These are phyloP conservation scores for Candida smagusa DNA, from an alignment of 1,139 yeast species.

Conservation along the genomic window DNA sequence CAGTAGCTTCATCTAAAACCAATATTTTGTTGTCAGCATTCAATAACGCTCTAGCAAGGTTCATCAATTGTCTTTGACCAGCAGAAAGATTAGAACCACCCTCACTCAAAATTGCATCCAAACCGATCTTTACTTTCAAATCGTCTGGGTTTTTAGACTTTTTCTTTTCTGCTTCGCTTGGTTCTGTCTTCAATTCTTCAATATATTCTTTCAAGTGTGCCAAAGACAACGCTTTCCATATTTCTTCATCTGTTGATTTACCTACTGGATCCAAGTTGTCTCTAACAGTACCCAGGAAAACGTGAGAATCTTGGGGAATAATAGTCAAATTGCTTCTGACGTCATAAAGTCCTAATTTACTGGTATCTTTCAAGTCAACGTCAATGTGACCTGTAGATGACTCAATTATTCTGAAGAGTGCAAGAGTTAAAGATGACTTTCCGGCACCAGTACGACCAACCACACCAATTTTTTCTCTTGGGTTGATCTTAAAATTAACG, in stretches of 20 bases:
- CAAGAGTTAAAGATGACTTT: slow-evolving; percentile 28
- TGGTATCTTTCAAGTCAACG: slow-evolving; percentile 24
- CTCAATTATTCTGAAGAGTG: slow-evolving; percentile 29
- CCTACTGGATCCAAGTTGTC: slow-evolving; percentile 29
- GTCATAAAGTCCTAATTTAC: slow-evolving; percentile 24
- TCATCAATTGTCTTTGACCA: slow-evolving; percentile 21
- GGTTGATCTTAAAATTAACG: slow-evolving; percentile 18
- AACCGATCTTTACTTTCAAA: slow-evolving; percentile 11
- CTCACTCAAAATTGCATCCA: slow-evolving; percentile 18
- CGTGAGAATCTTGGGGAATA: slow-evolving; percentile 31
- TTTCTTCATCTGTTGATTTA: slow-evolving; percentile 19
- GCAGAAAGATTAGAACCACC: slow-evolving; percentile 20
- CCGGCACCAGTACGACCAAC: slow-evolving; percentile 35
- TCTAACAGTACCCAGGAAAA: slow-evolving; percentile 26
- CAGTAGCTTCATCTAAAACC: slow-evolving; percentile 25
- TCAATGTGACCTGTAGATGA: slow-evolving; percentile 24
- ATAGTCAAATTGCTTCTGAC: slow-evolving; percentile 26
- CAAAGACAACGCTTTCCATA: slow-evolving; percentile 27
- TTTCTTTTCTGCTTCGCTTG: slow-evolving; percentile 17
- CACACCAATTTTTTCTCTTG: slow-evolving; percentile 28
- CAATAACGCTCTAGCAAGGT: slow-evolving; percentile 20
- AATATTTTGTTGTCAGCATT: slow-evolving; percentile 17
- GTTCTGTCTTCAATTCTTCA: slow-evolving; percentile 25
- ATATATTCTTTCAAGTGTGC: slow-evolving; percentile 29
- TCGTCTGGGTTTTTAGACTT: slow-evolving; percentile 14